Conservation (phyloP, 2,329 filamentous ascomycete species). For the Clarireedia hainanense region DNA sequence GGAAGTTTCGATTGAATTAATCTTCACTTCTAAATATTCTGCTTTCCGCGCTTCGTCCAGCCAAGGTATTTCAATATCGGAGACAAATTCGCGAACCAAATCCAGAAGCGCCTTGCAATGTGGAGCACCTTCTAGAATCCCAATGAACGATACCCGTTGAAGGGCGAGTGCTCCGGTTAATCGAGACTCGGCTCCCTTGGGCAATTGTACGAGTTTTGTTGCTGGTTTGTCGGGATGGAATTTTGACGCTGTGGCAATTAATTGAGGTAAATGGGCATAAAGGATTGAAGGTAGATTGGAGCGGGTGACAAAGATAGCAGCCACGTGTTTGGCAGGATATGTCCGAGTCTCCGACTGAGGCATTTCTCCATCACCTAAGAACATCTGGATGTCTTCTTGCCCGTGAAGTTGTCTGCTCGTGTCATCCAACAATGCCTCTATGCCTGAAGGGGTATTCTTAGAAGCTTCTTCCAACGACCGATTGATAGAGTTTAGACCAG, state of each 20-base stretch:
- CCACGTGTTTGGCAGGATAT: slow-evolving; percentile 17
- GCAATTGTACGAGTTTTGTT: slow-evolving; percentile 54
- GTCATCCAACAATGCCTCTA: background rate
- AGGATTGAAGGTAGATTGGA: slow-evolving; percentile 51
- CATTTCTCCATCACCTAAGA: background rate
- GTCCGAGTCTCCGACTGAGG: background rate
- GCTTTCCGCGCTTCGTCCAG: slow-evolving; percentile 35
- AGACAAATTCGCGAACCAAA: slow-evolving; percentile 45
- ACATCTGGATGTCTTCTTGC: background rate
- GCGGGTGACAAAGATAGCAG: slow-evolving; percentile 49
- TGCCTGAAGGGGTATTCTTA: background rate
- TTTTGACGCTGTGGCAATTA: slow-evolving; percentile 43
- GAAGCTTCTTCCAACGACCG: slow-evolving; percentile 38
- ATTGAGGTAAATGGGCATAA: slow-evolving; percentile 51
- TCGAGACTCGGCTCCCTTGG: slow-evolving; percentile 48
- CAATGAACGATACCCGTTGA: slow-evolving; percentile 58
- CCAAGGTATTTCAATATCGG: slow-evolving; percentile 48
- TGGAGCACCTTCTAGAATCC: slow-evolving; percentile 47
- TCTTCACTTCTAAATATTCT: slow-evolving; percentile 39
- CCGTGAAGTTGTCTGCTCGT: background rate
- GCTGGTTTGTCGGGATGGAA: slow-evolving; percentile 32
- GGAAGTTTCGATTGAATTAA: slow-evolving; percentile 36
- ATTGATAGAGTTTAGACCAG: slow-evolving; percentile 58
- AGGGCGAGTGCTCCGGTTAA: slow-evolving; percentile 51
- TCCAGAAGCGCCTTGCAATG: slow-evolving; percentile 48